Conservation (phyloP, 805 yeast genomes). For the Crinitomyces ghanaensis region DNA sequence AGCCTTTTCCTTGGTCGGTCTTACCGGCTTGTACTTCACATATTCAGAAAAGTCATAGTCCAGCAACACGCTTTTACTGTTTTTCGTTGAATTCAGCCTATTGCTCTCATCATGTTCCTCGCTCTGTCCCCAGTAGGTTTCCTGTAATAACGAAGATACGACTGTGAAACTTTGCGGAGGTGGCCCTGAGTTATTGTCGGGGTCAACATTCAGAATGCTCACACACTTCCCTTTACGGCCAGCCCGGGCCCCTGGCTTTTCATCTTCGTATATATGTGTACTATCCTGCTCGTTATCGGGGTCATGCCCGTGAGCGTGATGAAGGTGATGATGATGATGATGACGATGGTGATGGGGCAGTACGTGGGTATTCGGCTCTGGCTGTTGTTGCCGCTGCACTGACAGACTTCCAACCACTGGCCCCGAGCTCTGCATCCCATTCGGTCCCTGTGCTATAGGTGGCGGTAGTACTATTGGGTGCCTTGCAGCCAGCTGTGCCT, state of each 20-base stretch:
- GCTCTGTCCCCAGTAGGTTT: slow-evolving; percentile 14
- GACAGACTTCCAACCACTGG: background rate
- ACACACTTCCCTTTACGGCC: slow-evolving; percentile 8
- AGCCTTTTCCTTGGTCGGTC: slow-evolving; percentile 12
- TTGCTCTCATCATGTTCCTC: background rate
- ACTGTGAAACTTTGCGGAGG: slow-evolving; percentile 21
- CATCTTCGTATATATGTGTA: slow-evolving; percentile 17
- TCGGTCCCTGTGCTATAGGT: background rate
- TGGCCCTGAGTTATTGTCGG: slow-evolving; percentile 9
- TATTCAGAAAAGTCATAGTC: slow-evolving; percentile 14
- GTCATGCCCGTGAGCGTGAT: slow-evolving; percentile 30
- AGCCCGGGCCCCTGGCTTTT: background rate
- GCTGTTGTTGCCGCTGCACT: background rate
- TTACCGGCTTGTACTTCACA: slow-evolving; percentile 12
- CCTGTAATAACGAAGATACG: slow-evolving; percentile 19
- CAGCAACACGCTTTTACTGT: slow-evolving; percentile 12
- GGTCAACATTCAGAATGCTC: slow-evolving; percentile 17
- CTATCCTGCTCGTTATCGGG: no score
- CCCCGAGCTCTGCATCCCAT: slow-evolving; percentile 1
- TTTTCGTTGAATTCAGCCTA: slow-evolving; percentile 2
- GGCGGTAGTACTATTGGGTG: background rate
- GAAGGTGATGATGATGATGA: slow-evolving; percentile 7
- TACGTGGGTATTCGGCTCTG: background rate
- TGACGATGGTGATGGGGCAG: background rate
- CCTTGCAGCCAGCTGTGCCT: background rate